Base-by-base conservation (phyloP, 2,329 filamentous ascomycete genomes). In the Trichoderma sp. region DNA sequence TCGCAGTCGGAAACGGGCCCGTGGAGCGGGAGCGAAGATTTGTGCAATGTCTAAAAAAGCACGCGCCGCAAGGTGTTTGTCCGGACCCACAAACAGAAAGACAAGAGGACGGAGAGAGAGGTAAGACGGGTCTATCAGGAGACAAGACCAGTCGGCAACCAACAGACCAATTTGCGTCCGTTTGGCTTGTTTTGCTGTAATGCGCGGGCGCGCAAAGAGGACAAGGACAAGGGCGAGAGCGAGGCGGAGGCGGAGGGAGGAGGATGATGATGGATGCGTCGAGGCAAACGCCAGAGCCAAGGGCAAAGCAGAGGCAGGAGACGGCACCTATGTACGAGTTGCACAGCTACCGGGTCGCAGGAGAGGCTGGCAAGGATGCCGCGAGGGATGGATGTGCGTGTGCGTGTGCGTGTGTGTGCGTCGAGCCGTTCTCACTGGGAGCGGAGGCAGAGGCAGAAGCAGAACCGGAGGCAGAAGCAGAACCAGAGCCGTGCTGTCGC, bases 1-100 rank as follows among this genome's bases (percentile, higher is more conserved):
- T 32, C 39, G 34, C 22, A 35, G 48, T 65, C 66, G 61, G 60
- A 48, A 45, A 54, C 45, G 61, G 53, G 59, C 37, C 45, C 61
- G 53, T 39, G 52, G 34, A 42, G 53, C 22, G 66, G 58, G 59
- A 68, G 59, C 32, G 39, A 64, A 57, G 37, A 22, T 48, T 54
- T 57, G 52, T 63, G 66, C 37, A 68, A 57, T 58, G 52, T 34
- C 32, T 25, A 58, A 59, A 68, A 53, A 58, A 60, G 65, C 52
- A 56, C 66, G 58, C 66, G 66, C 66, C 53, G 66, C 50, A 39
- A 17, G 22, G 57, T 64, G 66, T 68, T 63, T 68, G 66, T 35
- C 66, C 58, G 66, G 66, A 68, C 66, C 66, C 66, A 68, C 66
- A 68, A 67, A 35, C 52, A 56, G 48, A 53, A n/a, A 34, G 53